phyloP scores from a whole-genome alignment of 1,284 basidiomycete species.

The Megacollybia platyphylla region DNA sequence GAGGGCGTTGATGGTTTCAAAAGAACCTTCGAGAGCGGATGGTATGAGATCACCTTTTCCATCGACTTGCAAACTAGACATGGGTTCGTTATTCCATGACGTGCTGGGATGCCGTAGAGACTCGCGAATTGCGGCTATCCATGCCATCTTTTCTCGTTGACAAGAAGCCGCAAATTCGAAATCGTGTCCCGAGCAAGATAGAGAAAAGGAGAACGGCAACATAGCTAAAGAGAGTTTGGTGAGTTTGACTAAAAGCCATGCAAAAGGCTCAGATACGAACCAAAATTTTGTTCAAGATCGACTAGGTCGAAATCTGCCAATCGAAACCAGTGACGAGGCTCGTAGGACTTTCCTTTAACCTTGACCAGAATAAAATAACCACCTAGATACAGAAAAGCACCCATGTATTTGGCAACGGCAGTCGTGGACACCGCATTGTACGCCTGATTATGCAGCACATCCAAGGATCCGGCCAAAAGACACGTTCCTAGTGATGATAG shows the following conservation, averaged over 20 bases:
- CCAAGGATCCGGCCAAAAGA: slow-evolving; percentile 69
- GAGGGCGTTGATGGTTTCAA: slow-evolving; percentile 26
- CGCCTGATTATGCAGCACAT: slow-evolving; percentile 62
- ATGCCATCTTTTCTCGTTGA: slow-evolving; percentile 70
- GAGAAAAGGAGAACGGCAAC: slow-evolving; percentile 69
- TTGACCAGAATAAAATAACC: slow-evolving; percentile 82
- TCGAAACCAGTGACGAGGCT: slow-evolving; percentile 79
- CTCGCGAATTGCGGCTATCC: slow-evolving; percentile 59
- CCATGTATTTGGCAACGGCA: slow-evolving; percentile 70
- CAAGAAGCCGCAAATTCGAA: slow-evolving; percentile 82
- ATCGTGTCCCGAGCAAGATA: slow-evolving; percentile 54
- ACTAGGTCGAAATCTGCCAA: slow-evolving; percentile 58
- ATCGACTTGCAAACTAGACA: slow-evolving; percentile 40
- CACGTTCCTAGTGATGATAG: slow-evolving; percentile 62
- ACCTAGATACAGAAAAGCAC: slow-evolving; percentile 78
- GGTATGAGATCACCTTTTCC: slow-evolving; percentile 22
- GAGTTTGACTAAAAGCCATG: slow-evolving; percentile 5
- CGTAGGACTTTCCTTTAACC: slow-evolving; percentile 74
- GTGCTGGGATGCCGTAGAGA: slow-evolving; percentile 18
- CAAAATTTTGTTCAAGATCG: slow-evolving; percentile 60
- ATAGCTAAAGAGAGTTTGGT: slow-evolving; percentile 34
- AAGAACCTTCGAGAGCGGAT: slow-evolving; percentile 20
- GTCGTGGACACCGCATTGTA: slow-evolving; percentile 19
- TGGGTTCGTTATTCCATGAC: slow-evolving; percentile 48
- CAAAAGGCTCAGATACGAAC: slow-evolving; percentile 22